phyloP scores from a whole-genome alignment of 768 basidiomycete species.

The Inosperma sp. region DNA sequence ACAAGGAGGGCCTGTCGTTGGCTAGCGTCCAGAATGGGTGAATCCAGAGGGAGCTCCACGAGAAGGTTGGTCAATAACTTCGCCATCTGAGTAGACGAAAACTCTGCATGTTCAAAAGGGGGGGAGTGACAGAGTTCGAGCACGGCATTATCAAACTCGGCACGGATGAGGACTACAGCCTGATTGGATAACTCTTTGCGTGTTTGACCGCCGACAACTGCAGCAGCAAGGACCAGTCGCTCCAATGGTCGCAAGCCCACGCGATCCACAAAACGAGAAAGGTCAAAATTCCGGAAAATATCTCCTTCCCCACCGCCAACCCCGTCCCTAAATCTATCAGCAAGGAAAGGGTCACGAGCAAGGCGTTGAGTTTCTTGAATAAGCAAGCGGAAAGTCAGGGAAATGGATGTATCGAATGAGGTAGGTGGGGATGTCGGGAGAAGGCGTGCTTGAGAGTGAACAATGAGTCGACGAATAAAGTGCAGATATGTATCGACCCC shows the following conservation, averaged over 20 bases:
- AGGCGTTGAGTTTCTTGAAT: constrained; percentile 86
- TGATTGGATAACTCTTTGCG: constrained; percentile 56
- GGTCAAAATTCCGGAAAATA: constrained; percentile 77
- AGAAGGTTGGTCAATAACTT: constrained; percentile 81
- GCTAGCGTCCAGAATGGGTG: constrained; percentile 62
- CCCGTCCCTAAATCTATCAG: constrained; percentile 86
- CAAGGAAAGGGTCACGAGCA: constrained; percentile 84
- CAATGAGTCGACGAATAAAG: constrained; percentile 93
- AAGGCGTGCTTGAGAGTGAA: constrained; percentile 75
- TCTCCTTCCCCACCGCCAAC: constrained; percentile 87
- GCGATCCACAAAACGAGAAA: constrained; percentile 77
- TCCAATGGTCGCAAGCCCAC: constrained; percentile 77
- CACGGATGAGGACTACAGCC: constrained; percentile 63
- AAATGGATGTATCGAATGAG: constrained; percentile 68
- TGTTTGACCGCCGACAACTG: constrained; percentile 60
- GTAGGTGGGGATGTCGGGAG: constrained; percentile 54
- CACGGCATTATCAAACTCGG: constrained; percentile 76
- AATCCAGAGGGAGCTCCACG: constrained; percentile 62
- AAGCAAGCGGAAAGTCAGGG: constrained; percentile 78
- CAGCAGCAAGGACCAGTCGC: constrained; percentile 69
- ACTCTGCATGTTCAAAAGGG: constrained; percentile 77
- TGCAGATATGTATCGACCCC: constrained; percentile 96
- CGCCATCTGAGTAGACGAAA: constrained; percentile 66
- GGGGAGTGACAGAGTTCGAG: constrained; percentile 73
- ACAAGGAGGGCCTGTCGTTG: constrained; percentile 74